phyloP scores from a whole-genome alignment of 352 stramenopile genomes.

The Blastocystis sp. region DNA sequence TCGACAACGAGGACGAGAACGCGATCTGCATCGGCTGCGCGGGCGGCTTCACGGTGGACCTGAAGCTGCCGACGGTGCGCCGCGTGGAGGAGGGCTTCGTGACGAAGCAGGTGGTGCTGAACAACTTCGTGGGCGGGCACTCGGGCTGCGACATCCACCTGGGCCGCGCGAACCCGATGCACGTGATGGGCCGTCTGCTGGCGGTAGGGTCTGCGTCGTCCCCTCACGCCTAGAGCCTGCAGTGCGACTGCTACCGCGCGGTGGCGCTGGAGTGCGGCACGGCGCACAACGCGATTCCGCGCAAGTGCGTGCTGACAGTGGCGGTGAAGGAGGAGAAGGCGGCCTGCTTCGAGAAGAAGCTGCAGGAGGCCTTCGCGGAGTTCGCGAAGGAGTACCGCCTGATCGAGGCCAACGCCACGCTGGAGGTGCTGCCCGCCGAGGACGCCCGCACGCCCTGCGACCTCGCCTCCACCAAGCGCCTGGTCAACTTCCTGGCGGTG shows the following conservation, averaged over 20 bases:
- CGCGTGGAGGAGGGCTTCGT: conserved; percentile 49
- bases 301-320: conserved; percentile 50
- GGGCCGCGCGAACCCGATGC: conserved; percentile 54
- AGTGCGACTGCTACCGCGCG: conserved; percentile 19
- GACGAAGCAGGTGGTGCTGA: conserved; percentile 39
- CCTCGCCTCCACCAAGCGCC: conserved; percentile 15
- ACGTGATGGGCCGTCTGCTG: conserved; percentile 58
- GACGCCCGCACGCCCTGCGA: conserved; percentile 36
- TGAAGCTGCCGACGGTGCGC: conserved; percentile 53
- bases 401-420: conserved; percentile 17
- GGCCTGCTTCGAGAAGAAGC: conserved; percentile 21
- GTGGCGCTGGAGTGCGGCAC: conserved; percentile 60
- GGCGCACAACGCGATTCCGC: conserved; percentile 68
- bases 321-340: conserved; percentile 1
- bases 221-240: not conserved
- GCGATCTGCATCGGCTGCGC: conserved; percentile 66
- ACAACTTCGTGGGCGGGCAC: conserved; percentile 68
- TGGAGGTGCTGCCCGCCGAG: conserved; percentile 7
- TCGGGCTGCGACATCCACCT: conserved; percentile 67
- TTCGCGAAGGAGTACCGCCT: conserved; percentile 43
- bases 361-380: conserved; percentile 34
- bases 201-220: not conserved
- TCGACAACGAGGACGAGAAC: conserved; percentile 68
- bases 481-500: conserved; percentile 49
- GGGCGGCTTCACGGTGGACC: conserved; percentile 45